Evolutionary conservation across 805 yeast genomes (phyloP).

Genomic region (Naumovozyma castellii): DNA sequence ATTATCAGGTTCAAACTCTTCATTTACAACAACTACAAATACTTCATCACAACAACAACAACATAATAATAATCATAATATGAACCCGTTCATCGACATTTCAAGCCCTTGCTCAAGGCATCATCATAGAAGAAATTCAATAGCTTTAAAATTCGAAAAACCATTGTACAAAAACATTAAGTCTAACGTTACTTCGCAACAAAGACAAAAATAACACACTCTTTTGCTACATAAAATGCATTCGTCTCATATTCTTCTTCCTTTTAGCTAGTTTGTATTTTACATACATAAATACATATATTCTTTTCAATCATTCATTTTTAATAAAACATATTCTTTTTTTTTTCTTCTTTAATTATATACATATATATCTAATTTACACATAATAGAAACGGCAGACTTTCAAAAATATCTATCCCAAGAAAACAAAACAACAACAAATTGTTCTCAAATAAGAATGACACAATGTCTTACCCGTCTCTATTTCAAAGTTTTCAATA

Average conservation of each 20-base stretch:
- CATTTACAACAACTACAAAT: background rate
- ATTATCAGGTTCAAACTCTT: background rate
- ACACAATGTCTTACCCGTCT: background rate
- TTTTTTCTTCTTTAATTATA: background rate
- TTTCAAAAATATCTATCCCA: background rate
- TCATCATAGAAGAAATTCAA: slow-evolving; percentile 28
- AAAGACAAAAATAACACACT: no score
- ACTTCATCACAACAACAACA: background rate
- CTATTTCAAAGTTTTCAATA: slow-evolving; percentile 30
- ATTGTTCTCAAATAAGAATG: no score
- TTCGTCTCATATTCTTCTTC: no score
- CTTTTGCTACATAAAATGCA: no score
- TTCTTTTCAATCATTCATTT: background rate
- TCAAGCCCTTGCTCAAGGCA: slow-evolving; percentile 21
- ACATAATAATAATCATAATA: background rate
- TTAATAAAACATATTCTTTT: no score
- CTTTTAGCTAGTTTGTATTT: background rate
- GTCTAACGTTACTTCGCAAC: background rate
- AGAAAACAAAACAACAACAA: background rate
- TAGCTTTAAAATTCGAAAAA: slow-evolving; percentile 22
- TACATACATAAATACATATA: background rate
- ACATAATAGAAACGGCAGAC: background rate
- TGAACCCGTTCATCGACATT: background rate
- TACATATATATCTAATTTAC: background rate
- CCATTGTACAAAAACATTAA: slow-evolving; percentile 8